A percentile compares a stretch with the other conserved stretches of the same genome.
Evolutionary conservation across 2,329 filamentous ascomycete species (phyloP).

Genomic region (Calonectria multiphialidica): DNA sequence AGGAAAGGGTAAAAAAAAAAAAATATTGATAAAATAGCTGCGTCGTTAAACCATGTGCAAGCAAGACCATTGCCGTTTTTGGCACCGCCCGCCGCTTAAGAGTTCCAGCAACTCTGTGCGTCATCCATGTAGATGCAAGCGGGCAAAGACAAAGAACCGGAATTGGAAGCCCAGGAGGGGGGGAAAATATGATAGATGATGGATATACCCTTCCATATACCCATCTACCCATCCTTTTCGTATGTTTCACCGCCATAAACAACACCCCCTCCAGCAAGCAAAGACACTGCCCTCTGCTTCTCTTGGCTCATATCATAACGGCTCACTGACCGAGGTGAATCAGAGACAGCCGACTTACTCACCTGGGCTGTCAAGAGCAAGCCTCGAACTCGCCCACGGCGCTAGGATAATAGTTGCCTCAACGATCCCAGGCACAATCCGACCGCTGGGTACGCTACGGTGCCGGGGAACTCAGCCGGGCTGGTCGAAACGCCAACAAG

Average conservation of each 20-base stretch:
- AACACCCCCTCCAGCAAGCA: not conserved
- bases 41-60: not conserved
- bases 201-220: not conserved
- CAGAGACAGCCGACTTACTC: not conserved
- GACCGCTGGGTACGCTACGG: conserved; percentile 16
- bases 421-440: conserved; percentile 15
- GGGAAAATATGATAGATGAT: conserved; percentile 5
- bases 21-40: not conserved
- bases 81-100: not conserved
- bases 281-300: not conserved
- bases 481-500: conserved; percentile 21
- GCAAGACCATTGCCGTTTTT: not conserved
- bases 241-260: not conserved
- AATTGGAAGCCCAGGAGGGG: not conserved
- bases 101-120: not conserved
- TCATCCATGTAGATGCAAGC: not conserved
- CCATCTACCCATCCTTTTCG: not conserved
- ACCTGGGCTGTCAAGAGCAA: conserved; percentile 5
- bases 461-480: conserved; percentile 22
- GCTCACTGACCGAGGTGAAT: not conserved
- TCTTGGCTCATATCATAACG: not conserved
- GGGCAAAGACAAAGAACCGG: not conserved
- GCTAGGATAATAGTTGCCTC: not conserved
- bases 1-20: not conserved
- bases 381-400: not conserved